Conservation (phyloP, 2,329 filamentous ascomycete species). For the Akanthomyces muscarius region DNA sequence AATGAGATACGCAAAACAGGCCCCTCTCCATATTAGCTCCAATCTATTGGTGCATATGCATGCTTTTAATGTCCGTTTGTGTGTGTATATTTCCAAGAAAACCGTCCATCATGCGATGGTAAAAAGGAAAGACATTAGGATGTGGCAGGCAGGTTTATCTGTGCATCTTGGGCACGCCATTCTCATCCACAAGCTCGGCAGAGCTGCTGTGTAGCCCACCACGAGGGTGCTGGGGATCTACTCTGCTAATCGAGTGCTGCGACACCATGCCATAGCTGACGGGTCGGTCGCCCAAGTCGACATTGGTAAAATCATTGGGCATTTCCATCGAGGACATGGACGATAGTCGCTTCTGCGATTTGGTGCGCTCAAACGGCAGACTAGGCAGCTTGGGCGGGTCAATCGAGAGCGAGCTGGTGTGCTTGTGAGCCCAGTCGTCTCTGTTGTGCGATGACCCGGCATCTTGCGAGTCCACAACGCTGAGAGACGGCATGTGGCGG, state of each 20-base stretch:
- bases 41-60: slow-evolving; percentile 10
- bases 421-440: slow-evolving; percentile 10
- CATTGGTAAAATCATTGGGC: slow-evolving; percentile 42
- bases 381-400: slow-evolving; percentile 32
- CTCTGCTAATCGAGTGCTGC: slow-evolving; percentile 53
- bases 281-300: slow-evolving; percentile 43
- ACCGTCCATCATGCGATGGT: neutral
- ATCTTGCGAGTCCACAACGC: slow-evolving; percentile 24
- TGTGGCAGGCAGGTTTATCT: neutral
- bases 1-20: neutral
- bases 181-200: slow-evolving; percentile 54
- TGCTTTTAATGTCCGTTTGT: slow-evolving; percentile 6
- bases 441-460: slow-evolving; percentile 3
- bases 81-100: neutral
- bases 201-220: slow-evolving; percentile 49
- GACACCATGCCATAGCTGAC: slow-evolving; percentile 55
- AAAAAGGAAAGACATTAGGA: slow-evolving; percentile 3
- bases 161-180: slow-evolving; percentile 12
- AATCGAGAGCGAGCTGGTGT: slow-evolving; percentile 21
- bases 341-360: slow-evolving; percentile 49
- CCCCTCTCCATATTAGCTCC: slow-evolving; percentile 2
- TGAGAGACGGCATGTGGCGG: slow-evolving; percentile 34
- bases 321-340: slow-evolving; percentile 47
- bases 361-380: slow-evolving; percentile 55
- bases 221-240: slow-evolving; percentile 45